These are phyloP conservation scores for Penicillium silybi DNA, from an alignment of 495 filamentous ascomycete genomes.

Conservation along the genomic window DNA sequence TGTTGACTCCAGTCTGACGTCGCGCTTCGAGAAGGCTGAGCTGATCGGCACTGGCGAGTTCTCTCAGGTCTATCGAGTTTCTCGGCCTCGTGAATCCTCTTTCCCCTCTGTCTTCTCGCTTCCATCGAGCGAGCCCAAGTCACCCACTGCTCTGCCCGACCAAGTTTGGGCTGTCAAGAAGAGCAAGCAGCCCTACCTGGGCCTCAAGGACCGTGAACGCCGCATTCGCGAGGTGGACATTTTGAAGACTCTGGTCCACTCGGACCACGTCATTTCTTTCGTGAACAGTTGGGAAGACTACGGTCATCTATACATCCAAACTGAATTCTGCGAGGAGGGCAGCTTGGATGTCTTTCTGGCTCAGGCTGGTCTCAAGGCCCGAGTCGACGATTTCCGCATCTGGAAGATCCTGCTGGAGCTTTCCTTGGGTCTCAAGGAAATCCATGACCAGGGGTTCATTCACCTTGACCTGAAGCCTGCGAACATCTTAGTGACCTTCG, in stretches of 20 bases:
- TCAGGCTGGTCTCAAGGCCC: slow-evolving; percentile 71
- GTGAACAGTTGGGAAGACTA: slow-evolving; percentile 82
- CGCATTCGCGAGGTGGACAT: slow-evolving; percentile 79
- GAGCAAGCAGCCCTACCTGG: slow-evolving; percentile 70
- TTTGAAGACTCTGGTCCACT: slow-evolving; percentile 63
- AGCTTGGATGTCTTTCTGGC: slow-evolving; percentile 79
- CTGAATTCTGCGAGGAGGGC: slow-evolving; percentile 91
- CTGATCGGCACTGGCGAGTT: slow-evolving; percentile 85
- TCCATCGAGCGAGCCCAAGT: slow-evolving; percentile 30
- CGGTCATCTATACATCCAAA: slow-evolving; percentile 87
- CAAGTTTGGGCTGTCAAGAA: slow-evolving; percentile 92
- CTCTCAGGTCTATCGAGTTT: slow-evolving; percentile 83
- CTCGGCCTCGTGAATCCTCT: slow-evolving; percentile 41
- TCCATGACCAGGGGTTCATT: slow-evolving; percentile 83
- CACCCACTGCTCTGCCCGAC: slow-evolving; percentile 41
- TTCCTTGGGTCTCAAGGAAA: slow-evolving; percentile 73
- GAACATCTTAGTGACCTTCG: slow-evolving; percentile 86
- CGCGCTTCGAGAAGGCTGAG: slow-evolving; percentile 72
- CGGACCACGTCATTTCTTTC: slow-evolving; percentile 79
- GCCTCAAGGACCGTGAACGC: slow-evolving; percentile 67
- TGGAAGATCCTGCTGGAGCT: slow-evolving; percentile 95
- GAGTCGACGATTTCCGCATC: slow-evolving; percentile 93
- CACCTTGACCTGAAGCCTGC: slow-evolving; percentile 95
- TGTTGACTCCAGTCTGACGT: slow-evolving; percentile 62
- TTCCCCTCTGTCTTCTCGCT: slow-evolving; percentile 45